Conservation (phyloP, 257 asterid genomes). For the Solanum ossicruentum region DNA sequence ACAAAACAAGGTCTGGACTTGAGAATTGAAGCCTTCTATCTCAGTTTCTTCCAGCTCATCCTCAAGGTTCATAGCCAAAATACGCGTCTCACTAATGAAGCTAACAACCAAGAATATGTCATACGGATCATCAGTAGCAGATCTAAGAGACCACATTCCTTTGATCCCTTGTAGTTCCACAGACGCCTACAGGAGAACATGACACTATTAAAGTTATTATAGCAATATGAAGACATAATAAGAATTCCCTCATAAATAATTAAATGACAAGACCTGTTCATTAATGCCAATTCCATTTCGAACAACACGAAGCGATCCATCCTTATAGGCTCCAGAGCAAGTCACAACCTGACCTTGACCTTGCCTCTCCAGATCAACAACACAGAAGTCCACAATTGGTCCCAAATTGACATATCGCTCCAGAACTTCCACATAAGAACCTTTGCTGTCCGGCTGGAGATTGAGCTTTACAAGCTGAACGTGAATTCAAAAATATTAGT, state of each 20-base stretch:
- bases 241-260: neutral
- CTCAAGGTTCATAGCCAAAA: conserved; percentile 89
- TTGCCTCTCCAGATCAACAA: conserved; percentile 91
- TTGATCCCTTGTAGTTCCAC: conserved; percentile 96
- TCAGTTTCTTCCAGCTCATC: conserved; percentile 95
- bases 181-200: conserved; percentile 51
- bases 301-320: conserved; percentile 84
- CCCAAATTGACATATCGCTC: conserved; percentile 90
- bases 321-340: conserved; percentile 94
- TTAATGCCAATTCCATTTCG: conserved; percentile 92
- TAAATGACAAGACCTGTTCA: conserved; percentile 49
- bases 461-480: conserved; percentile 73
- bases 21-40: conserved; percentile 76
- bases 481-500: neutral
- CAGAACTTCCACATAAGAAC: conserved; percentile 82
- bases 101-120: conserved; percentile 90
- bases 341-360: conserved; percentile 99
- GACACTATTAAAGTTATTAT: neutral
- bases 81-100: conserved; percentile 86
- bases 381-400: conserved; percentile 89
- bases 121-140: conserved; percentile 78
- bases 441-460: conserved; percentile 76
- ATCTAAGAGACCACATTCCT: conserved; percentile 91
- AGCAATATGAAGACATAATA: neutral
- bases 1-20: conserved; percentile 80